A percentile compares a stretch with the other conserved stretches of the same genome.
These are phyloP conservation scores for Antitrichia curtipendula DNA, from an alignment of 225 moss, liverwort and hornwort genomes.

Conservation along the genomic window DNA sequence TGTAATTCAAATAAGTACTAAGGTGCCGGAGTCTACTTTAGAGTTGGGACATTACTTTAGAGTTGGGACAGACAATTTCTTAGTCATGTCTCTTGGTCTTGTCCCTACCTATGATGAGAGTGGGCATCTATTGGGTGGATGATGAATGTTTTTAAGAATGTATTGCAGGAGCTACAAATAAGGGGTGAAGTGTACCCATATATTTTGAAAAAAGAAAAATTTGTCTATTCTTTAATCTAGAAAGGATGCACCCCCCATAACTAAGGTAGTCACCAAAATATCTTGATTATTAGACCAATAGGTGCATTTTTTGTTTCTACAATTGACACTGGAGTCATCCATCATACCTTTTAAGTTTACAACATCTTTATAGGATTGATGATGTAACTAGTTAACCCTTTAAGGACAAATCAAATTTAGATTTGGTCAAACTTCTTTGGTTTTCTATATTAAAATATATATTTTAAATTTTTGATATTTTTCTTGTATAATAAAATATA, in stretches of 20 bases:
- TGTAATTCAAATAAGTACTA: not conserved
- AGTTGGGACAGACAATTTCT: not conserved
- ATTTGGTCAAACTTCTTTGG: fast-evolving
- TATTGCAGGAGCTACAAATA: not conserved
- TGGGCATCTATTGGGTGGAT: not conserved
- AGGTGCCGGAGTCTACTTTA: not conserved
- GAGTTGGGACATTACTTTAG: not conserved
- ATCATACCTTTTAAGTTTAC: not conserved
- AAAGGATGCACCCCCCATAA: too few species aligned
- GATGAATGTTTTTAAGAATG: not conserved
- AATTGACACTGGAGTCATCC: not conserved
- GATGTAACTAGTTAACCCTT: not conserved
- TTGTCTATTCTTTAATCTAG: not conserved
- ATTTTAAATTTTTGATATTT: not conserved
- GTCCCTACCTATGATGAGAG: not conserved
- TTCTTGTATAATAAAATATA: too few species aligned
- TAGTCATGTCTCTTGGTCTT: not conserved
- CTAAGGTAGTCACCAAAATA: not conserved
- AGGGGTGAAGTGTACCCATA: not conserved
- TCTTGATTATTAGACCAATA: not conserved
- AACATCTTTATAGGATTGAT: not conserved
- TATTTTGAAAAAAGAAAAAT: not conserved
- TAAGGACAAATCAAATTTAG: not conserved
- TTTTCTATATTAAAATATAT: not conserved
- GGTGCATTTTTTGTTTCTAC: not conserved